These are phyloP conservation scores for Batkoa obscura DNA, from an alignment of 371 early-diverging fungal species.

Conservation along the genomic window DNA sequence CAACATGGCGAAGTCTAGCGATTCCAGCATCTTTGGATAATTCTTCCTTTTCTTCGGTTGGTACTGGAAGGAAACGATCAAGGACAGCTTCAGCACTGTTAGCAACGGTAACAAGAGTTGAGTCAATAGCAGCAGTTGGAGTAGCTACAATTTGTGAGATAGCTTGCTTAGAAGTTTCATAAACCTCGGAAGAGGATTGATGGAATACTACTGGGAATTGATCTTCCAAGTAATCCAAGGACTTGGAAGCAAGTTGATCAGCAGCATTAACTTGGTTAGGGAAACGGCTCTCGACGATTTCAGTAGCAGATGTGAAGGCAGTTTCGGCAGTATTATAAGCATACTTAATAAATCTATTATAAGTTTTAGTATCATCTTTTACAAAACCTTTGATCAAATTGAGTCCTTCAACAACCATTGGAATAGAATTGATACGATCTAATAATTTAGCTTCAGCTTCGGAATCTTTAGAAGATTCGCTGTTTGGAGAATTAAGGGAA, in stretches of 20 bases:
- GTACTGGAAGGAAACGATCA: neutral
- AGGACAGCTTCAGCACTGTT: constrained; percentile 1
- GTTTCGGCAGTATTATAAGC: neutral
- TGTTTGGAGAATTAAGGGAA: neutral
- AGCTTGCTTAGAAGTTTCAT: neutral
- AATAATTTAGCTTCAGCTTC: neutral
- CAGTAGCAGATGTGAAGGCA: neutral
- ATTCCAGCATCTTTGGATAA: neutral
- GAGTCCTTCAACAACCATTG: constrained; percentile 10
- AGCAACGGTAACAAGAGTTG: neutral
- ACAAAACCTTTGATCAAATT: constrained; percentile 23
- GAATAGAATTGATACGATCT: constrained; percentile 1
- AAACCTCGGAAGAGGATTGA: constrained; percentile 10
- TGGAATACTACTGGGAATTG: constrained; percentile 34
- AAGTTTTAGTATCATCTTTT: constrained; percentile 18
- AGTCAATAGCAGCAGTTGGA: neutral
- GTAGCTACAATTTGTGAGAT: neutral
- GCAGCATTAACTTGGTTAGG: constrained; percentile 23
- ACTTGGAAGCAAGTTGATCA: constrained; percentile 34
- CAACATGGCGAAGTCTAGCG: neutral
- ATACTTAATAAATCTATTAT: constrained; percentile 12
- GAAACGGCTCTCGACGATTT: constrained; percentile 23
- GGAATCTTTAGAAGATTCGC: neutral
- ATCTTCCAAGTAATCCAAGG: constrained; percentile 35
- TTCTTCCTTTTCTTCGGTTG: neutral